phyloP scores from a whole-genome alignment of 169 alveolate species.

The Eimeria mitis region DNA sequence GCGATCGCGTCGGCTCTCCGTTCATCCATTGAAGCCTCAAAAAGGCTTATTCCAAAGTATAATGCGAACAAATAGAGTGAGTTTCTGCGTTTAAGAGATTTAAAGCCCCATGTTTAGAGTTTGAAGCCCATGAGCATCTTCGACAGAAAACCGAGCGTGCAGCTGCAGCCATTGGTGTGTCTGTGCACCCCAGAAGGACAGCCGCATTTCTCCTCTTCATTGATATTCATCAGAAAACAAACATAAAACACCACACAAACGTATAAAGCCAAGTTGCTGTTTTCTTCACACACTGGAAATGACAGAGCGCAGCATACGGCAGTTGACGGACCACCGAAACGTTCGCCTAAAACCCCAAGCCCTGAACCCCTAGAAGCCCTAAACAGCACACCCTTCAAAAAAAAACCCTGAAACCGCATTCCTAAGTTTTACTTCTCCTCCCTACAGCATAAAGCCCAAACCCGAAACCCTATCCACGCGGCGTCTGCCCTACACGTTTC shows the following conservation, averaged over 20 bases:
- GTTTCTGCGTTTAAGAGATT: not conserved
- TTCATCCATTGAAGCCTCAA: not conserved
- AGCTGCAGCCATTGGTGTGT: not conserved
- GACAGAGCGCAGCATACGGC: not conserved
- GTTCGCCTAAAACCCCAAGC: not conserved
- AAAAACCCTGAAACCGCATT: not conserved
- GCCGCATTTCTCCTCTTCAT: not conserved
- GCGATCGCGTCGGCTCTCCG: conserved; percentile 28
- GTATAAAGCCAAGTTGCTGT: not conserved
- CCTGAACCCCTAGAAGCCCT: not conserved
- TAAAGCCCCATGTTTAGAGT: not conserved
- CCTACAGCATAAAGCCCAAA: not conserved
- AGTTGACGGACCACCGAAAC: not conserved
- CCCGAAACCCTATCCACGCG: not conserved
- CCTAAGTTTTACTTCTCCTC: not conserved
- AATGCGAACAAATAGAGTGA: not conserved
- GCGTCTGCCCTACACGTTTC: too few species aligned
- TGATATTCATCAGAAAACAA: not conserved
- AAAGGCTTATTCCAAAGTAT: not conserved
- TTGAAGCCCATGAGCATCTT: not conserved
- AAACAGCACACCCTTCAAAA: not conserved
- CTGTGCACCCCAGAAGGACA: not conserved
- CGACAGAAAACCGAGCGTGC: not conserved
- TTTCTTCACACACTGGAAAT: not conserved
- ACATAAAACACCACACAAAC: not conserved